Evolutionary conservation across 768 basidiomycete genomes (phyloP).

Genomic region (Agaricus subrufescens): DNA sequence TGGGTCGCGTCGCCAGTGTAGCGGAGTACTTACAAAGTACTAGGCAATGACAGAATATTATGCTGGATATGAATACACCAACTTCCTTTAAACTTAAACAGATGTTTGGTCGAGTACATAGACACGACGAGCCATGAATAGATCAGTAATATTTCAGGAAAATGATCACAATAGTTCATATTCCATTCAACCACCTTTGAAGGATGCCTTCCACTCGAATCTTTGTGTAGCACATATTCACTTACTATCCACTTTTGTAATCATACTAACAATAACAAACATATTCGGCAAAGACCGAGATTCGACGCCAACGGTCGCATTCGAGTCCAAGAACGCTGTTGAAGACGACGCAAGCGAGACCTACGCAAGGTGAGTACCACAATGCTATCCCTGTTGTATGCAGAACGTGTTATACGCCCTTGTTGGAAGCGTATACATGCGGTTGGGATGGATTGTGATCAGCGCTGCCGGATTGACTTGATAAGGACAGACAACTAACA

Average conservation of each 20-base stretch:
- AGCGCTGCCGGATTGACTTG: background rate
- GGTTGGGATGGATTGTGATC: constrained; percentile 5
- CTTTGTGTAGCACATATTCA: too few species aligned
- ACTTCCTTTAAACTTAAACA: too few species aligned
- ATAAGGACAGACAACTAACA: constrained; percentile 12
- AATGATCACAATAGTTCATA: too few species aligned
- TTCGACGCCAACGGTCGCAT: background rate
- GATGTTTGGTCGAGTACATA: too few species aligned
- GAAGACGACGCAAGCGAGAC: constrained; percentile 1
- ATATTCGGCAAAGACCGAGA: constrained; percentile 1
- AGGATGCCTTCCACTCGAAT: too few species aligned
- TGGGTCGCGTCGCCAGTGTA: too few species aligned
- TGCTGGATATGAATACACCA: too few species aligned
- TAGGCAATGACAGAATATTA: too few species aligned
- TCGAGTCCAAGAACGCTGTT: background rate
- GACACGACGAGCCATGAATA: too few species aligned
- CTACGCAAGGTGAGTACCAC: constrained; percentile 5
- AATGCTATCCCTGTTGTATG: background rate
- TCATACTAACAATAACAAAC: background rate
- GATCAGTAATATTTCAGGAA: too few species aligned
- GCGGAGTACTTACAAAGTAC: too few species aligned
- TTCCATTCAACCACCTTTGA: too few species aligned
- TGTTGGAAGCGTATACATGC: background rate
- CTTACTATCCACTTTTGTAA: background rate
- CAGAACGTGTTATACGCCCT: background rate